Evolutionary conservation across 768 basidiomycete species (phyloP).

Genomic region (Tulasnella sp.): DNA sequence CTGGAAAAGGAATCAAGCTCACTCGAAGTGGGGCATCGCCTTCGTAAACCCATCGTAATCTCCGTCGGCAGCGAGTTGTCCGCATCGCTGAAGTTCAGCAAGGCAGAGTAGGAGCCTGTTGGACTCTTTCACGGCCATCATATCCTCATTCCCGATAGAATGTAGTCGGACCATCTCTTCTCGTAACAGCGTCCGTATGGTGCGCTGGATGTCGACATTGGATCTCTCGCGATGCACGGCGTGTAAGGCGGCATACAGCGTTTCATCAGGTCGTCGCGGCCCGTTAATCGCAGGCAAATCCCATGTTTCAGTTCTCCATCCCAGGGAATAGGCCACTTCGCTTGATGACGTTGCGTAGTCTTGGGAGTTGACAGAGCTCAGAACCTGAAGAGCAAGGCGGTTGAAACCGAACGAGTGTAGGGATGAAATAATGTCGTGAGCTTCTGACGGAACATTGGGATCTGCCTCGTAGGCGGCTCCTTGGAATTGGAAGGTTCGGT

Average conservation of each 20-base stretch:
- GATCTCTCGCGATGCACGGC: slow-evolving; percentile 74
- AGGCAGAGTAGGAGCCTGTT: slow-evolving; percentile 69
- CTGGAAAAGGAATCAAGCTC: slow-evolving; percentile 25
- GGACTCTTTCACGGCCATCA: slow-evolving; percentile 59
- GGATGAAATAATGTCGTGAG: slow-evolving; percentile 59
- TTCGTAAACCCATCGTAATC: slow-evolving; percentile 16
- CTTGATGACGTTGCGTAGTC: slow-evolving; percentile 24
- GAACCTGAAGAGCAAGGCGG: slow-evolving; percentile 62
- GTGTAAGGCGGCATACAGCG: slow-evolving; percentile 56
- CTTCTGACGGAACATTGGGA: slow-evolving; percentile 30
- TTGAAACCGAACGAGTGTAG: slow-evolving; percentile 87
- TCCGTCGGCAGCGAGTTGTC: too few relatives aligned
- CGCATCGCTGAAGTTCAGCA: slow-evolving; percentile 40
- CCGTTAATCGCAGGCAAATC: slow-evolving; percentile 63
- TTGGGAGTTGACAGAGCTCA: slow-evolving; percentile 21
- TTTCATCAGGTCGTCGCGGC: slow-evolving; percentile 29
- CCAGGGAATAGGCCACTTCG: slow-evolving; percentile 60
- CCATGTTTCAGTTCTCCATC: slow-evolving; percentile 94
- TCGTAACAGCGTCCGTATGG: slow-evolving; percentile 39
- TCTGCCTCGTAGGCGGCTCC: slow-evolving; percentile 71
- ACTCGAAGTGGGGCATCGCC: slow-evolving; percentile 55
- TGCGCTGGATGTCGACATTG: slow-evolving; percentile 33
- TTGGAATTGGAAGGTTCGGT: slow-evolving; percentile 79
- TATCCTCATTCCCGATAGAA: slow-evolving; percentile 60
- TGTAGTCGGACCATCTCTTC: slow-evolving; percentile 55